Evolutionary conservation across 2,329 filamentous ascomycete species (phyloP), one percentile per base, ranked within the genome.

Genomic region (Fusarium nodosum): DNA sequence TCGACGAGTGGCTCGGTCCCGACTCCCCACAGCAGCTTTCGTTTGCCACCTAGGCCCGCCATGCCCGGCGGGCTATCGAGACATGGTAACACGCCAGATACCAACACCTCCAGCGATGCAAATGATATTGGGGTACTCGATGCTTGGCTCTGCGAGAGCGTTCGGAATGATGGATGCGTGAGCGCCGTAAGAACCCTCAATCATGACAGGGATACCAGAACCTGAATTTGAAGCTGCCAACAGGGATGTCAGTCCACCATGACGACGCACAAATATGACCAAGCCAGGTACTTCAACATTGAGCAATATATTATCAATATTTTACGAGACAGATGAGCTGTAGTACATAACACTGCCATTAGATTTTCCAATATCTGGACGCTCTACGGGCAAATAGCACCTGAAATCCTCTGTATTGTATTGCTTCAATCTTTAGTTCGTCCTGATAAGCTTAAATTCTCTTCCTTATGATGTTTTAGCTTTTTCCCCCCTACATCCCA

Each of bases 71-170:
- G 69, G 28, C 38, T 55, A 38, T 71, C 60, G 15, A 77, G 57
- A 4, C 66, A 67, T 5, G 76, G 75, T 1, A 78, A 54, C 1
- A 77, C 65, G 4, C 68, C 75, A 77, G 39, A 77, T 62, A 20
- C 76, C 76, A 9, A 77, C 76, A 28, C 76, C 76, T 10, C 76
- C 75, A 2, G 75, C 76, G 16, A 78, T 74, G 57, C 68, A 73
- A 13, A 77, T 42, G 1, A 75, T 33, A 42, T 74, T 73, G 10
- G 75, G 70, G 31, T 68, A 76, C 30, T 72, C 52, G 7, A 57
- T 45, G 0, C 58, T 68, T 12, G 71, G 71, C 4, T 22, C 15
- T 5, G 26, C 3, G 1, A n/a, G 4, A 8, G 13, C 8, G 4
- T 15, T 16, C 2, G 34, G 13, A 11, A 52, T 6, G 16, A 52